Percentiles rank a stretch among this genome's conserved stretches.
These are phyloP conservation scores for Alisma plantagoaquatica DNA, from an alignment of 106 monocot species.

Conservation along the genomic window DNA sequence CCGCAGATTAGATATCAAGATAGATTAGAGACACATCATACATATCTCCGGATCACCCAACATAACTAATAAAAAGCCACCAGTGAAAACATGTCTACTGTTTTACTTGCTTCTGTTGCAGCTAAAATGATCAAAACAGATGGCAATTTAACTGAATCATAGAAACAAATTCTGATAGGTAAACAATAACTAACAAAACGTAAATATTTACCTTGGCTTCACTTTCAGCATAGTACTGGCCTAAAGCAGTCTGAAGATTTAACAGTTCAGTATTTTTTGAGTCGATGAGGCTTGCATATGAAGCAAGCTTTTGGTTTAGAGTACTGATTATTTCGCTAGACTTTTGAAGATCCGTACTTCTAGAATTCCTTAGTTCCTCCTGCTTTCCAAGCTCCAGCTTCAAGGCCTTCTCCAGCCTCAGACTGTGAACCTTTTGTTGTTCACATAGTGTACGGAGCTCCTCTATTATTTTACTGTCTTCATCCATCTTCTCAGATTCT, in stretches of 20 bases:
- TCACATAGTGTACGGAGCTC: slow-evolving; percentile 48
- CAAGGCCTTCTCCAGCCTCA: slow-evolving; percentile 66
- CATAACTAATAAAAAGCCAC: no score
- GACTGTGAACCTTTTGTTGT: slow-evolving; percentile 54
- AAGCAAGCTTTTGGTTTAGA: slow-evolving; percentile 49
- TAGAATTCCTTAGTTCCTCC: slow-evolving; percentile 40
- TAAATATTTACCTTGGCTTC: slow-evolving; percentile 97
- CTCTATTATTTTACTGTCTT: slow-evolving; percentile 84
- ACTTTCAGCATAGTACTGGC: slow-evolving; percentile 96
- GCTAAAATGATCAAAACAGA: no score
- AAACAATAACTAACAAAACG: no score
- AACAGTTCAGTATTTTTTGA: slow-evolving; percentile 74
- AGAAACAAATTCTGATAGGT: no score
- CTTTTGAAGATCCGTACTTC: slow-evolving; percentile 44
- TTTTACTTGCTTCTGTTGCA: no score
- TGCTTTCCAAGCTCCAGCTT: slow-evolving; percentile 41
- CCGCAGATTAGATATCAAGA: no score
- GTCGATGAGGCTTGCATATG: slow-evolving; percentile 40
- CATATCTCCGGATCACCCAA: no score
- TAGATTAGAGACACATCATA: no score
- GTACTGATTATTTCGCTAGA: slow-evolving; percentile 51
- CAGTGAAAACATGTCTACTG: no score
- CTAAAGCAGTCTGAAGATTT: slow-evolving; percentile 93
- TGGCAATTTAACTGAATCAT: no score
- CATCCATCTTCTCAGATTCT: slow-evolving; percentile 95